Evolutionary conservation across 495 filamentous ascomycete genomes (phyloP), one percentile per base, ranked within the genome.

Genomic region (Chaetomium fimeti): DNA sequence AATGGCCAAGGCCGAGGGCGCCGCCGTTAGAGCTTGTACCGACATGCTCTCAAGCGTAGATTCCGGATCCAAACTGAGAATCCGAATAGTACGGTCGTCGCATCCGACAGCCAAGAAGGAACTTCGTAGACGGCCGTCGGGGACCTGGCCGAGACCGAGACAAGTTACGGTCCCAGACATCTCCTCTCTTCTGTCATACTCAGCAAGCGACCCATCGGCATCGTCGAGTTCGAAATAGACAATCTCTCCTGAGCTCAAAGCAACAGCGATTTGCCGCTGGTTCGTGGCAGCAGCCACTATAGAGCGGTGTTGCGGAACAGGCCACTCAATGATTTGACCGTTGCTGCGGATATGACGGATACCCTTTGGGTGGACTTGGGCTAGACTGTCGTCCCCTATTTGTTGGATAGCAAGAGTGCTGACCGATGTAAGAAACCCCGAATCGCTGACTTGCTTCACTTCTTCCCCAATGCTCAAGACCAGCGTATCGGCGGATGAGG

Each of bases 81-180:
- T 92, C 42, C 95, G 87, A 47, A 98, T 91, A 2, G 95, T 96
- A 28, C 91, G 92, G 73, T 98, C 94, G 72, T 96, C 92, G 72
- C 93, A 97, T 15, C 94, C 94, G 58, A 98, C 95, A 62, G 95
- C 94, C 43, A 97, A 79, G 77, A 93, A 97, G 4, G 89, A 88
- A 69, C 90, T 93, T 67, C 94, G 81, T 47, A 91, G 77, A 25
- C 90, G 85, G 32, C 94, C 94, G 74, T 93, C 89, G 0, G 93
- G 93, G 22, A 98, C 92, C 48, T 93, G 87, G 20, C 92, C 95
- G 60, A 98, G 81, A 70, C 91, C 95, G 18, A 98, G 79, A 57
- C 89, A 93, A 20, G 91, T 97, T 24, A 98, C 91, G 82, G 43
- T 47, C 43, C 43, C 43, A 18, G 43, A 47, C 43, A 47, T 47